Percentiles rank a stretch among this genome's conserved stretches.
Conservation (phyloP, 2,329 filamentous ascomycete species). For the Ascochyta rabiei region DNA sequence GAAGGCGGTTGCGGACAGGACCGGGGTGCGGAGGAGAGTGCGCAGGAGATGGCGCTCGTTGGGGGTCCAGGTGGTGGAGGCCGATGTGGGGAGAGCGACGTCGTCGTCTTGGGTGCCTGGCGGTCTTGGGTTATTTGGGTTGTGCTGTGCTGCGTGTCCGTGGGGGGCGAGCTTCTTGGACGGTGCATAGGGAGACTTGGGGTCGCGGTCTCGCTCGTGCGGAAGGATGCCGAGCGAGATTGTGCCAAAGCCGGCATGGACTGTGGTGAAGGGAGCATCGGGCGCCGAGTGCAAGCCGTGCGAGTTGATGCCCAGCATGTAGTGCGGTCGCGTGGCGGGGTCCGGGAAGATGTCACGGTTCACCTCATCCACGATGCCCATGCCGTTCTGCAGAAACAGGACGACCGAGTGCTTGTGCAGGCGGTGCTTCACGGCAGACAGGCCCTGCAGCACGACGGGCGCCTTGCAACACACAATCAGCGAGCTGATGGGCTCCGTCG, state of each 20-base stretch:
- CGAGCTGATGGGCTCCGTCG: slow-evolving; percentile 65
- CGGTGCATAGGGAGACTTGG: slow-evolving; percentile 33
- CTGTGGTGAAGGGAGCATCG: slow-evolving; percentile 57
- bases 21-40: slow-evolving; percentile 66
- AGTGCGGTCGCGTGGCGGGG: slow-evolving; percentile 69
- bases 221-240: slow-evolving; percentile 62
- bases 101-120: slow-evolving; percentile 23
- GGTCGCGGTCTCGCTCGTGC: slow-evolving; percentile 41
- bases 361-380: slow-evolving; percentile 82
- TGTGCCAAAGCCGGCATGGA: slow-evolving; percentile 65
- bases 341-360: slow-evolving; percentile 74
- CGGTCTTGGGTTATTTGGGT: slow-evolving; percentile 13
- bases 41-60: slow-evolving; percentile 67
- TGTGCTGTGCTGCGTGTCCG: slow-evolving; percentile 6
- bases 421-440: slow-evolving; percentile 69
- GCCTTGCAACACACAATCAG: slow-evolving; percentile 83
- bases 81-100: slow-evolving; percentile 15
- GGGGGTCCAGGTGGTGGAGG: slow-evolving; percentile 44
- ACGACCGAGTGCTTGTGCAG: slow-evolving; percentile 73
- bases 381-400: slow-evolving; percentile 78
- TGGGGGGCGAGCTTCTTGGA: slow-evolving; percentile 14
- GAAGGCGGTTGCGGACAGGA: slow-evolving; percentile 66
- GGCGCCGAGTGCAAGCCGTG: slow-evolving; percentile 60
- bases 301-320: slow-evolving; percentile 72
- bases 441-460: slow-evolving; percentile 67